These are phyloP conservation scores for Adansonia digitata DNA, from an alignment of 345 rosid genomes.

Conservation along the genomic window DNA sequence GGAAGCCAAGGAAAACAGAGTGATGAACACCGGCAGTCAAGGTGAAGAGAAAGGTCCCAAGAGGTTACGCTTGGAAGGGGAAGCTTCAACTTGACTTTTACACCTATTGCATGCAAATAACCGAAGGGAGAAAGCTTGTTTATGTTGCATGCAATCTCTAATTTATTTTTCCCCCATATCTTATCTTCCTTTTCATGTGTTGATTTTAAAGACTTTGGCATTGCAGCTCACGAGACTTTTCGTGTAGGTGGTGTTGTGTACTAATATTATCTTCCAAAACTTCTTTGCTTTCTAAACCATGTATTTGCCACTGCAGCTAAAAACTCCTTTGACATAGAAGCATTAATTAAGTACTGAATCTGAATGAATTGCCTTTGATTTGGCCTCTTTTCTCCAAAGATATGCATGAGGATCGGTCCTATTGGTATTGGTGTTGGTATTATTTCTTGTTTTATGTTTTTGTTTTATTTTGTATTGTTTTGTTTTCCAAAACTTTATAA, in stretches of 20 bases:
- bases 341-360: slow-evolving; percentile 16
- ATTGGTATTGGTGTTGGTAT: no score
- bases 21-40: slow-evolving; percentile 37
- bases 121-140: slow-evolving; percentile 27
- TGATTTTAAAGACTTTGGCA: slow-evolving; percentile 19
- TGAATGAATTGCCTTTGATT: slow-evolving; percentile 14
- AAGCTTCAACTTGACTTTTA: slow-evolving; percentile 45
- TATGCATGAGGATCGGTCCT: no score
- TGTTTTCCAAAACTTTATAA: no score
- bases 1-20: slow-evolving; percentile 67
- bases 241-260: slow-evolving; percentile 33
- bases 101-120: slow-evolving; percentile 26
- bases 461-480: no score
- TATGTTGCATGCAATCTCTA: slow-evolving; percentile 24
- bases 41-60: slow-evolving; percentile 71
- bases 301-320: slow-evolving; percentile 21
- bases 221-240: slow-evolving; percentile 38
- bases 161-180: slow-evolving; percentile 20
- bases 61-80: slow-evolving; percentile 79
- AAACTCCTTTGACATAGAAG: slow-evolving; percentile 18
- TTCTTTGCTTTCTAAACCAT: slow-evolving; percentile 26
- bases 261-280: slow-evolving; percentile 26
- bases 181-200: slow-evolving; percentile 16
- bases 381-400: slow-evolving; percentile 6
- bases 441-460: no score